phyloP scores from a whole-genome alignment of 495 filamentous ascomycete species.

The Xylaria venustula region DNA sequence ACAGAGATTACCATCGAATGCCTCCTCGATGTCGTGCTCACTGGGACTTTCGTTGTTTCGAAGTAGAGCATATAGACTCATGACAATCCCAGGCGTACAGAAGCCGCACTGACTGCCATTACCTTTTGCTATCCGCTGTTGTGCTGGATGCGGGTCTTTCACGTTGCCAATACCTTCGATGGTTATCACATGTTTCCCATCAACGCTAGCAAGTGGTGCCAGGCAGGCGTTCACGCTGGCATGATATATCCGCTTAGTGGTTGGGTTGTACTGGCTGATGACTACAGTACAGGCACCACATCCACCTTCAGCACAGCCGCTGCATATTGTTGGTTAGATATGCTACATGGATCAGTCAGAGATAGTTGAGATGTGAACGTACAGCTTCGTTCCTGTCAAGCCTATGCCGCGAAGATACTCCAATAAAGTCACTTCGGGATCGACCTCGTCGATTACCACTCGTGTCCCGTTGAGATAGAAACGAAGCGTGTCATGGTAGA shows the following conservation, averaged over 20 bases:
- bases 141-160: conserved; percentile 82
- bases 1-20: conserved; percentile 94
- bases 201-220: conserved; percentile 85
- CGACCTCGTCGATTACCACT: conserved; percentile 74
- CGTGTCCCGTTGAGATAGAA: conserved; percentile 98
- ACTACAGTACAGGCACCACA: conserved; percentile 98
- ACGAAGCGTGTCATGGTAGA: conserved; percentile 55
- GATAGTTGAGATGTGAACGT: conserved; percentile 14
- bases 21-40: conserved; percentile 79
- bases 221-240: conserved; percentile 93
- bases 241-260: conserved; percentile 86
- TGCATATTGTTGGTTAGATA: conserved; percentile 33
- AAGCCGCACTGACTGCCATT: conserved; percentile 75
- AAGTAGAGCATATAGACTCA: conserved; percentile 85
- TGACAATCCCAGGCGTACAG: conserved; percentile 96
- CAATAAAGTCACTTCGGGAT: conserved; percentile 89
- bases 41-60: conserved; percentile 68
- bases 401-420: conserved; percentile 91
- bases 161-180: conserved; percentile 95
- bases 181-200: conserved; percentile 98
- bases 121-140: conserved; percentile 82
- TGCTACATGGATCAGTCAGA: conserved; percentile 14
- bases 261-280: conserved; percentile 87
- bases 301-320: conserved; percentile 90
- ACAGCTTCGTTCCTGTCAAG: conserved; percentile 70